A percentile compares a stretch with the other conserved stretches of the same genome.
Conservation (phyloP, 1,139 yeast species). For the Debaryomycetaceae sp. region DNA sequence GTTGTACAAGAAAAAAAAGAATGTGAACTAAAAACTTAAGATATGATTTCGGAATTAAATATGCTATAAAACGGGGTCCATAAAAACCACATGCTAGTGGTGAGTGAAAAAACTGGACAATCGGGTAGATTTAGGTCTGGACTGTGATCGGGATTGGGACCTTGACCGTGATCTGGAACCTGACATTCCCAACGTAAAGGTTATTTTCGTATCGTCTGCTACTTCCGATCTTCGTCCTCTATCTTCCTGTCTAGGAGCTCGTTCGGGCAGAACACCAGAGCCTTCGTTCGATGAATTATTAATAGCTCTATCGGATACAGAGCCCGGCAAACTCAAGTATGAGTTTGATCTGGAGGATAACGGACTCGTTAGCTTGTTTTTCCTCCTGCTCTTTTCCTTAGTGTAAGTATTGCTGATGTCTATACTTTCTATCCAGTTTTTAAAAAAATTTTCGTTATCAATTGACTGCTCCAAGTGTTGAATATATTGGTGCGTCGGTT, state of each 20-base stretch:
- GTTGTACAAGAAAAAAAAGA: no score
- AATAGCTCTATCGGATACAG: constrained; percentile 10
- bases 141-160: constrained; percentile 13
- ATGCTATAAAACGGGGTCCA: not conserved
- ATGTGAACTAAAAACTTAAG: no score
- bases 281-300: constrained; percentile 3
- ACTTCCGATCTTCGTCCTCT: constrained; percentile 11
- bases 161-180: constrained; percentile 13
- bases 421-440: constrained; percentile 24
- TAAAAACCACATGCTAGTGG: not conserved
- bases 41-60: not conserved
- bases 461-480: constrained; percentile 25
- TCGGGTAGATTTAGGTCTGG: constrained; percentile 10
- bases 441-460: constrained; percentile 29
- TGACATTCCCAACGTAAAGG: constrained; percentile 5
- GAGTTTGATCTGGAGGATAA: constrained; percentile 17
- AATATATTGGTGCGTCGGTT: constrained; percentile 48
- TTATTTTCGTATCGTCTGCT: constrained; percentile 1
- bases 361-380: constrained; percentile 15
- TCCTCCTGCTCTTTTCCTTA: constrained; percentile 15
- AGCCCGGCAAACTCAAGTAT: constrained; percentile 13
- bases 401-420: constrained; percentile 17
- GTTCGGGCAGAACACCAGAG: not conserved
- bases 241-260: constrained; percentile 7
- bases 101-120: constrained; percentile 17